These are phyloP conservation scores for Paramyrothecium roridum DNA, from an alignment of 2,329 filamentous ascomycete genomes.

Conservation along the genomic window DNA sequence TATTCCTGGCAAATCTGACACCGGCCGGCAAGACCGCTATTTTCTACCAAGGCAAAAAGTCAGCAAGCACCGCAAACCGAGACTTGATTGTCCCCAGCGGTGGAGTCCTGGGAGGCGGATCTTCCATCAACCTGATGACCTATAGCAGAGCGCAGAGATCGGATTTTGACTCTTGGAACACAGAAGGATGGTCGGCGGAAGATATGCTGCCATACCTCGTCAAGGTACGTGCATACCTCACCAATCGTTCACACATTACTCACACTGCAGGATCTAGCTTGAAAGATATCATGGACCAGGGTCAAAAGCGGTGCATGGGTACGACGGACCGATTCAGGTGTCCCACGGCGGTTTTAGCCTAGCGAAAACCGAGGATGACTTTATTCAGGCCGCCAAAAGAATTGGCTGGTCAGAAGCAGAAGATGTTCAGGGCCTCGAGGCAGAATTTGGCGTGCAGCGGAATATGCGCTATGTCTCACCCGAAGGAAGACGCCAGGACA, in stretches of 20 bases:
- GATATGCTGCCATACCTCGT: background rate
- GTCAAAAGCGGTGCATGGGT: background rate
- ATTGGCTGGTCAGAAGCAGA: background rate
- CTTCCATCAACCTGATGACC: constrained; percentile 21
- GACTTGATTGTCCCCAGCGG: constrained; percentile 13
- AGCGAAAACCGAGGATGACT: background rate
- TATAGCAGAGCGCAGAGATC: constrained; percentile 13
- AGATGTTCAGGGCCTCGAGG: background rate
- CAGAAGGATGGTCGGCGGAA: background rate
- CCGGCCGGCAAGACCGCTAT: constrained; percentile 9
- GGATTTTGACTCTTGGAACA: background rate
- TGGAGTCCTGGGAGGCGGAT: constrained; percentile 6
- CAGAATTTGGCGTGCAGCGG: background rate
- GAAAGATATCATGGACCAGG: background rate
- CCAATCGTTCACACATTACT: background rate
- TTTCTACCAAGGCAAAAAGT: constrained; percentile 13
- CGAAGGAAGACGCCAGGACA: background rate
- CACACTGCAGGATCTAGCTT: background rate
- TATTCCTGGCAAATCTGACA: constrained; percentile 18
- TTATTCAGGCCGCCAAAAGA: background rate
- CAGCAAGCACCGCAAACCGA: constrained; percentile 11
- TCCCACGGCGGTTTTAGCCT: background rate
- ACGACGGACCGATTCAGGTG: background rate
- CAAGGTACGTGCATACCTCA: background rate
- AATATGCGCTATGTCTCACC: background rate